A percentile compares a stretch with the other conserved stretches of the same genome.
phyloP scores from a whole-genome alignment of 1,284 basidiomycete species.

The Sutorius eximius region DNA sequence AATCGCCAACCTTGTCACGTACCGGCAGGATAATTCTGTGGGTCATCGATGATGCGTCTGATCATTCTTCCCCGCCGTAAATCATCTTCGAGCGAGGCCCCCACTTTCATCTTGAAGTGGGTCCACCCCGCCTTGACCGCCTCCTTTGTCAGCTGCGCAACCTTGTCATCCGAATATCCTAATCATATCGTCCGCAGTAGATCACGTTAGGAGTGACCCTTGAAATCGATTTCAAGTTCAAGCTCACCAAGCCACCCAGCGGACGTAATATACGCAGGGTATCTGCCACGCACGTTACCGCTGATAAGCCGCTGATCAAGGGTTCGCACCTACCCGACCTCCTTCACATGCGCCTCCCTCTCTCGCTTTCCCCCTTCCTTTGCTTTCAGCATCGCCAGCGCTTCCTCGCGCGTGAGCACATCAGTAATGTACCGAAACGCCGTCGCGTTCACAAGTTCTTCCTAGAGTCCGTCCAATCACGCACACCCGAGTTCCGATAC shows the following conservation, averaged over 20 bases:
- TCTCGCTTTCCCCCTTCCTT: constrained; percentile 76
- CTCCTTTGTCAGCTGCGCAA: constrained; percentile 79
- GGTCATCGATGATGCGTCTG: constrained; percentile 90
- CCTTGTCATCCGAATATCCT: constrained; percentile 85
- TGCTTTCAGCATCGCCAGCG: constrained; percentile 76
- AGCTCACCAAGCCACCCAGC: constrained; percentile 82
- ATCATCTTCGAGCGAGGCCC: constrained; percentile 79
- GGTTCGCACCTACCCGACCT: constrained; percentile 49
- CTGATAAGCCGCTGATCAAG: background rate
- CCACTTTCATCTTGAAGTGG: constrained; percentile 98
- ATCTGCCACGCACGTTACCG: constrained; percentile 45
- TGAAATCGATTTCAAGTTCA: background rate
- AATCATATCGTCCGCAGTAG: background rate
- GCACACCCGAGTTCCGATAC: background rate
- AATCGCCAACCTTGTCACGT: constrained; percentile 77
- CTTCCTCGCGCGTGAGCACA: constrained; percentile 87
- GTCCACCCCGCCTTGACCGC: constrained; percentile 87
- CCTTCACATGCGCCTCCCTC: constrained; percentile 69
- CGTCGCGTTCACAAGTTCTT: constrained; percentile 81
- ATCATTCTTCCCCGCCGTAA: constrained; percentile 84
- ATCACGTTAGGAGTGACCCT: background rate
- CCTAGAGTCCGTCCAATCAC: constrained; percentile 45
- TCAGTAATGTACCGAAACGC: constrained; percentile 92
- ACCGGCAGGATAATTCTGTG: constrained; percentile 60
- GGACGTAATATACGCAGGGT: constrained; percentile 92